Evolutionary conservation across 345 rosid species (phyloP), one percentile per base, ranked within the genome.

Genomic region (Excoecaria agallocha): DNA sequence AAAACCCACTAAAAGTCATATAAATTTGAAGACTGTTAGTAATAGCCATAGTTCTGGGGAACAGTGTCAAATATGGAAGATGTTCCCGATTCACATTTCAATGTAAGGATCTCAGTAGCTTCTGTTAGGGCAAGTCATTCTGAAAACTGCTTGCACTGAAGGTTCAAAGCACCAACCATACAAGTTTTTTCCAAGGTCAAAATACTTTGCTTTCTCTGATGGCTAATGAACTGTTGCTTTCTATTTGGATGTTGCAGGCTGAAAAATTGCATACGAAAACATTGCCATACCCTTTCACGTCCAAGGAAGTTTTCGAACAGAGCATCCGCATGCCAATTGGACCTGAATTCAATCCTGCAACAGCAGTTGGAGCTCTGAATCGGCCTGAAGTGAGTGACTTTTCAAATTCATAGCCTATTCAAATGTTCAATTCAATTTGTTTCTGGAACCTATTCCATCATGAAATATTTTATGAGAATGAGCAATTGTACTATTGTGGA

Each of bases 241-340:
- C 57, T 59, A 17, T 68, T 76, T 75, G 78, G 54, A 43, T 81
- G 71, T 73, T 68, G 72, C 88, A 95, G 98, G 86, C 91, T 67
- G 94, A 93, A 79, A 95, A 93, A 77, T 82, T 95, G 64, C 89
- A 86, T 60, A 84, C 93, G 20, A 91, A 74, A 74, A 69, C 90
- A 19, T 78, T 93, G 81, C 99, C 99, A 25, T 93, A 81, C 76
- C 98, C 99, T 16, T 89, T 84, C 82, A 87, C 91, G 62, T 93
- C 94, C 0, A 83, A 88, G 77, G 99, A 93, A 67, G 84, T 85
- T 49, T 95, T 88, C 48, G 97, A 95, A 59, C 92, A 81, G 73
- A 91, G 94, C 81, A 89, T 89, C 74, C 96, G 98, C n/a, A 85
- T 89, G 87, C 99, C 98, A 16, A 76, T 93, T 39, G 99, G 99